Evolutionary conservation across 23 red algal genomes (phyloP), one percentile per base, ranked within the genome.

Genomic region (Gracilaria domingensis): DNA sequence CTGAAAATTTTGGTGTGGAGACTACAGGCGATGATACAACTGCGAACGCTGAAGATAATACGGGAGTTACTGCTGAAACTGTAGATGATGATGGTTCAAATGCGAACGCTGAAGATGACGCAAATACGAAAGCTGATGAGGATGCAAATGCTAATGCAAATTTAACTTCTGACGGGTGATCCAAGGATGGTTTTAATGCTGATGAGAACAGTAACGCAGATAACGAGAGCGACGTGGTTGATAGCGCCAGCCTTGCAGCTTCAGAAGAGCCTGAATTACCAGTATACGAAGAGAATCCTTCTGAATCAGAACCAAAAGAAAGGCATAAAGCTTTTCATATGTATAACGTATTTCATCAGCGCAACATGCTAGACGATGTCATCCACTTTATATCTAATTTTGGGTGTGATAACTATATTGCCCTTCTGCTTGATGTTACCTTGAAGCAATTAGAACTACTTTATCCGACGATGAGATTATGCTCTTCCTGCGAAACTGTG

Each of bases 321-420:
- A 71, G 81, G 81, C 81, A 85, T 39, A 62, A 66, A 61, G 51
- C 59, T 65, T 85, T 85, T 85, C 37, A 85, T 69, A 36, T 85
- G 24, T 85, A 61, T 60, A 65, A 69, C 12, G 81, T 85, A 12
- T 85, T 85, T 67, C 65, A 69, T 65, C 81, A 85, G 24, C 81
- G 65, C 29, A 85, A 67, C 34, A 85, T 85, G 81, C 51, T 85
- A 40, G 59, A 69, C 18, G 28, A 69, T 16, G 59, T 85, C 45
- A 69, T 85, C 64, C 81, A 85, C 33, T 85, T 49, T n/a, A 69
- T 85, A 61, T 85, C 60, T 18, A 85, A 85, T 30, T 66, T 71
- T 55, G 81, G 81, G 13, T 54, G 57, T 33, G 59, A 69, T 47
- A 69, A 85, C 45, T 85, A 65, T 29, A 65, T 65, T 12, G 4